Evolutionary conservation across 768 basidiomycete genomes (phyloP), one percentile per base, ranked within the genome.

Genomic region (Omphalotus guepiniiformis): DNA sequence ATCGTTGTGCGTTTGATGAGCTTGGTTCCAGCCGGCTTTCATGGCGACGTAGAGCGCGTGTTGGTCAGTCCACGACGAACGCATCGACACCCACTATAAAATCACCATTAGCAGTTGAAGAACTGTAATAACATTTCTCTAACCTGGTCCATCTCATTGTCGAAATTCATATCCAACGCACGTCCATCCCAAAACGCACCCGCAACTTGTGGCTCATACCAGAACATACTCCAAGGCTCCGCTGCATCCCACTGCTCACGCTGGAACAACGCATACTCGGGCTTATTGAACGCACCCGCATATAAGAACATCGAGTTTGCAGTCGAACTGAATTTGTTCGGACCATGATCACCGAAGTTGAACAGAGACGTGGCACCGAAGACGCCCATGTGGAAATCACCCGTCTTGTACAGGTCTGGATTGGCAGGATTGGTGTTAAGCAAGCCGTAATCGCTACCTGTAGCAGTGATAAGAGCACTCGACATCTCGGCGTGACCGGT

Each of bases 1-100:
- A 61, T 97, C 93, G 57, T 92, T 92, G 66, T 96, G 94, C 0
- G 91, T 93, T 69, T 97, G 93, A 64, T 94, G 93, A 19, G 80
- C 80, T 55, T 82, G 78, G 53, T 83, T 72, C 42, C 70, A 76
- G 23, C 95, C 92, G 2, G 86, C 87, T 71, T 97, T 98, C 65
- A 92, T 85, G 2, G 83, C 95, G 49, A 94, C 80, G 68, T 79
- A 97, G 16, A 89, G 58, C 3, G 90, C 92, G 55, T 84, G 72
- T 47, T 75, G 72, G 58, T 94, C 89, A 9, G 95, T 94, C 93
- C 93, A 99, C 51, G 82, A 86, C 50, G 85, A 87, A 53, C 96
- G 75, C 84, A 92, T 93, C 9, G 92, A 81, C 19, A 74, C 85
- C 96, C 96, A 99, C 56, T 37, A 32, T n/a, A n/a, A n/a, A n/a